Base-by-base conservation (phyloP, 2,329 filamentous ascomycete species). In the Keithomyces neogunnii region DNA sequence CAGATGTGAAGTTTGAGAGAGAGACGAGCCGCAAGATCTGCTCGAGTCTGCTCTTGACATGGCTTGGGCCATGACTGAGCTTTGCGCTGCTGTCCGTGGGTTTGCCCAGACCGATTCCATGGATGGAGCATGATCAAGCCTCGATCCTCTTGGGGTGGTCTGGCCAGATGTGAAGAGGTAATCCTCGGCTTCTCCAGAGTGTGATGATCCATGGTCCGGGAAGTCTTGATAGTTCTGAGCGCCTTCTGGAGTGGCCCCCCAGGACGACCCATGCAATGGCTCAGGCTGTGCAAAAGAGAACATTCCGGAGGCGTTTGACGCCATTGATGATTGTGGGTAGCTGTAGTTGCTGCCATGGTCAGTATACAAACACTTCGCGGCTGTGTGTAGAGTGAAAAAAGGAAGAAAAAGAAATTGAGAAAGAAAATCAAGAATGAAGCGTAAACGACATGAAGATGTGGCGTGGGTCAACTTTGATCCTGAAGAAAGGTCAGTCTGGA, bases 261-360 rank as follows among this genome's bases (percentile, higher is more conserved):
- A 82, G 63, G 75, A 70, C 64, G 76, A 72, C 70, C 75, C 72
- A 60, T 66, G 66, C 54, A 78, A 70, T 72, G 76, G 75, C 77
- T 75, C 78, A 75, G 77, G 76, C 64, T 80, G 77, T 74, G 74
- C 73, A 68, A 76, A 79, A 69, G 76, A 72, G 75, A 79, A 78
- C 66, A 78, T 73, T 66, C 74, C 74, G 58, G 69, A 68, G 51
- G 73, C 63, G 67, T 64, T 70, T 62, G 74, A 67, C 62, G 74
- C 65, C 69, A 80, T 70, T 56, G 73, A 69, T 64, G 73, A 69
- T 63, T 76, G 76, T 54, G 73, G 69, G 62, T 73, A 76, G 71
- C 77, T 81, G 66, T 75, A 79, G 56, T 80, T 75, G 74, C 77
- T 80, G 71, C 58, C 63, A 61, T 65, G 69, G 76, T 82, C 75